Evolutionary conservation across 2,329 filamentous ascomycete species (phyloP).

Genomic region (Hymenoscyphus salicellus): DNA sequence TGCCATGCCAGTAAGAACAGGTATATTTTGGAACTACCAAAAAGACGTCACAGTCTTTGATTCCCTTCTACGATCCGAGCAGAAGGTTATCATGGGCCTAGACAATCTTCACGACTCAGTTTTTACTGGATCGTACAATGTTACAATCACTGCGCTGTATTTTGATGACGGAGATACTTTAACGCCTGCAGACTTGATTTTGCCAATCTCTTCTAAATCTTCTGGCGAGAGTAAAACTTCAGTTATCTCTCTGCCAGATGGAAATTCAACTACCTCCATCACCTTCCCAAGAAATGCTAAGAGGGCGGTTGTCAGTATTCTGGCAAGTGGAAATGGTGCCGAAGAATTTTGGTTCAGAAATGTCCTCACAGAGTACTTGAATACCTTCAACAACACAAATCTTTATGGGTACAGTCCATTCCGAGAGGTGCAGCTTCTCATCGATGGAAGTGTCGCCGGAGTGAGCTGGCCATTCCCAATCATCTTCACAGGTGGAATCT

Average conservation of each 20-base stretch:
- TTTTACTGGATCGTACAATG: constrained; percentile 72
- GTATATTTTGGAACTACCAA: constrained; percentile 72
- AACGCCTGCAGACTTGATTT: constrained; percentile 59
- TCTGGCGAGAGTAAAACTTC: constrained; percentile 54
- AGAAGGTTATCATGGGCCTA: constrained; percentile 77
- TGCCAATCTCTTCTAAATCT: constrained; percentile 61
- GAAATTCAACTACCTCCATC: constrained; percentile 58
- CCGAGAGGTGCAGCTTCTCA: constrained; percentile 72
- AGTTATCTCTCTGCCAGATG: constrained; percentile 63
- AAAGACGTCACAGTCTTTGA: constrained; percentile 77
- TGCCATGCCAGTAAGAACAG: constrained; percentile 69
- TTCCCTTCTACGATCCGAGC: constrained; percentile 62
- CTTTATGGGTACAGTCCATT: constrained; percentile 70
- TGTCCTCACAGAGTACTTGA: constrained; percentile 59
- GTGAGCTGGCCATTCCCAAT: constrained; percentile 79
- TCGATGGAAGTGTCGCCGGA: constrained; percentile 70
- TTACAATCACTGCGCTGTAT: constrained; percentile 71
- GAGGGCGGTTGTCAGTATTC: constrained; percentile 70
- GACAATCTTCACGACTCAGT: constrained; percentile 67
- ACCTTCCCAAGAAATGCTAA: constrained; percentile 62
- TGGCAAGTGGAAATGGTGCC: constrained; percentile 69
- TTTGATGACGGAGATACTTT: constrained; percentile 49
- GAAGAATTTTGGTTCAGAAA: constrained; percentile 90
- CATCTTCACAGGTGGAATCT: constrained; percentile 78
- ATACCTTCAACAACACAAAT: constrained; percentile 56